Percentiles rank a stretch among this genome's conserved stretches.
Evolutionary conservation across 2,329 filamentous ascomycete species (phyloP).

Genomic region (Epichloe aotearoae): DNA sequence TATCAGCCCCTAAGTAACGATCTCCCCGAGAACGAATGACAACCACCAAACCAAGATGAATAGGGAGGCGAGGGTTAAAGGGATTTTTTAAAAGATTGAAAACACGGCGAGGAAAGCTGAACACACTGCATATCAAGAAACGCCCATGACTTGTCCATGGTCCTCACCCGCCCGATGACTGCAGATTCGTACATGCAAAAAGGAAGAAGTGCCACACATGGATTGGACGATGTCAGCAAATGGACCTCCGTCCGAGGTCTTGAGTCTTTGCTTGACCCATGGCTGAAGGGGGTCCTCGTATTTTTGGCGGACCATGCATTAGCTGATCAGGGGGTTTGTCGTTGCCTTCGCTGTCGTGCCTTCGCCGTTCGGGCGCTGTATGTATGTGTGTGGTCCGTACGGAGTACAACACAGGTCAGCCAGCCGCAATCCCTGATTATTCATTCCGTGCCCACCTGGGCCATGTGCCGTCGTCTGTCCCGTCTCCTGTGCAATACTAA

Average conservation of each 20-base stretch:
- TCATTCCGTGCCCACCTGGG: too few relatives aligned
- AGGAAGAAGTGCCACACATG: not conserved
- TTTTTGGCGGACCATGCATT: slow-evolving; percentile 7
- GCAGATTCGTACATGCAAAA: not conserved
- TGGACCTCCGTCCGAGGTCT: not conserved
- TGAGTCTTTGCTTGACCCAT: too few relatives aligned
- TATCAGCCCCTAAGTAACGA: too few relatives aligned
- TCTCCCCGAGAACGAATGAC: too few relatives aligned
- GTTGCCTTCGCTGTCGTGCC: too few relatives aligned
- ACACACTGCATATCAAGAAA: slow-evolving; percentile 1
- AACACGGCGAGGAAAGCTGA: not conserved
- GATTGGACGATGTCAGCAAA: not conserved
- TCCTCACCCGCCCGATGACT: not conserved
- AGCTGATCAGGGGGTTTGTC: not conserved
- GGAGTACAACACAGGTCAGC: too few relatives aligned
- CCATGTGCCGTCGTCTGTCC: too few relatives aligned
- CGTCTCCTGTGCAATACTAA: too few relatives aligned
- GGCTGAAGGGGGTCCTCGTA: slow-evolving; percentile 6
- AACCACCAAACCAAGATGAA: not conserved
- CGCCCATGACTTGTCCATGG: not conserved
- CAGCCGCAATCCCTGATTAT: too few relatives aligned
- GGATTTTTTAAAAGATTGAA: not conserved
- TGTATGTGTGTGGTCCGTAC: too few relatives aligned
- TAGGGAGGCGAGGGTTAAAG: not conserved
- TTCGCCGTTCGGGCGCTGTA: too few relatives aligned